Evolutionary conservation across 192 early-diverging fungal genomes (phyloP), one percentile per base, ranked within the genome.

Genomic region (Backusella mclennaniae): DNA sequence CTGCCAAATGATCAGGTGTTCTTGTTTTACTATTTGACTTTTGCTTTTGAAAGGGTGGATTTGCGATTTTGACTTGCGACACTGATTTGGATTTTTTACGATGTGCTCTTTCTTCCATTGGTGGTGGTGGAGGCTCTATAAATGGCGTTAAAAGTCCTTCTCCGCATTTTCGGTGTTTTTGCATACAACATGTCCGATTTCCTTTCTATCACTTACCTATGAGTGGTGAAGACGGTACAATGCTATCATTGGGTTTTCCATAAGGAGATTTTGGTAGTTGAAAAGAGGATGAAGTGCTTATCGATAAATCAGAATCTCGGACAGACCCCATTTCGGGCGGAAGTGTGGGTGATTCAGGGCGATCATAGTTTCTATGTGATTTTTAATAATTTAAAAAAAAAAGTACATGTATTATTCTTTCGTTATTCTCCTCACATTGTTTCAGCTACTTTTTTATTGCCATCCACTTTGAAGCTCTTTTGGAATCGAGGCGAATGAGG

Each of bases 311-410:
- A 1, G 56, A 63, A 14, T 63, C 56, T 63, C 56, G 21, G 29
- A 12, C 4, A 23, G 59, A 35, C 0, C 41, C 35, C 19, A 33
- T n/a, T n/a, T 77, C 76, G 1, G 41, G 52, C 0, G 76, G 76
- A 26, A 77, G 41, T 11, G 76, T 77, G 21, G 76, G 76, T 35
- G 76, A 77, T 46, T 77, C 76, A 12, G 76, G 76, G 66, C 76
- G 70, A 66, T 77, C 70, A 69, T 44, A 35, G 52, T 35, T 42
- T 36, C 49, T 52, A 42, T 35, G 52, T 72, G 14, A 41, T 31
- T 72, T 42, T 33, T 33, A 33, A 33, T 33, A 33, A 33, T 33
- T 3, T 33, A 3, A 33, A 2, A 33, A 33, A 33, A 33, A 33
- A 3, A 33, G 33, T 33, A 33, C 33, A 33, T 33, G 33, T 33